Evolutionary conservation across 2,329 filamentous ascomycete species (phyloP), one percentile per base, ranked within the genome.

Genomic region (Colletotrichum sp.): DNA sequence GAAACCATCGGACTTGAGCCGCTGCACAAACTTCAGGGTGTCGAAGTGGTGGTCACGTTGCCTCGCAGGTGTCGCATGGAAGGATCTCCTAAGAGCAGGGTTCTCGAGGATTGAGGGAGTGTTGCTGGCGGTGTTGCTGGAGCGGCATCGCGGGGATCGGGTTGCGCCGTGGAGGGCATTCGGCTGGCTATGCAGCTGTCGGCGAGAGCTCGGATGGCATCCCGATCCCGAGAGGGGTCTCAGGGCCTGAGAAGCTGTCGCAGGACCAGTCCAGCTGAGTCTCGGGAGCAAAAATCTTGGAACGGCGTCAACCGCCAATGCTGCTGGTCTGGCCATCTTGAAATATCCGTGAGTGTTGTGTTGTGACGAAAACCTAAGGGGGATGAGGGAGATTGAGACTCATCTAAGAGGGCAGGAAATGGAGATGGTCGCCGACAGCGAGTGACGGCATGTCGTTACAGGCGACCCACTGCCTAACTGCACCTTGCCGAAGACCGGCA

Each of bases 11-110:
- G 92, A 92, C 84, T 96, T 93, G 55, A 99, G 89, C 68, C 95
- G 91, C 86, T 98, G 95, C 52, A 99, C 96, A 83, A 99, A 98
- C 87, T 98, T 98, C 77, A 99, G 91, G 1, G 97, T 99, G 86
- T 99, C 97, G 83, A 99, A 99, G 85, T 99, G 96, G 85, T 99
- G 97, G 81, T 98, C 96, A 78, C 94, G 92, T 68, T 85, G 83
- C 67, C 87, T 90, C 49, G 86, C 81, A 3, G 91, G 83, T 1
- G 95, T 94, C 44, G 92, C 90, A 84, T 96, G 94, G 83, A 98
- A 96, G 0, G 88, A 86, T 76, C 89, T 85, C 60, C 83, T 82
- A 24, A 86, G 76, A 5, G 72, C 69, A 0, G 82, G 82, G 68
- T 82, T 81, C 49, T 79, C 81, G 13, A 83, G 78, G 9, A 83